These are phyloP conservation scores for Vicia faba DNA, from an alignment of 306 rosid species.

Conservation along the genomic window DNA sequence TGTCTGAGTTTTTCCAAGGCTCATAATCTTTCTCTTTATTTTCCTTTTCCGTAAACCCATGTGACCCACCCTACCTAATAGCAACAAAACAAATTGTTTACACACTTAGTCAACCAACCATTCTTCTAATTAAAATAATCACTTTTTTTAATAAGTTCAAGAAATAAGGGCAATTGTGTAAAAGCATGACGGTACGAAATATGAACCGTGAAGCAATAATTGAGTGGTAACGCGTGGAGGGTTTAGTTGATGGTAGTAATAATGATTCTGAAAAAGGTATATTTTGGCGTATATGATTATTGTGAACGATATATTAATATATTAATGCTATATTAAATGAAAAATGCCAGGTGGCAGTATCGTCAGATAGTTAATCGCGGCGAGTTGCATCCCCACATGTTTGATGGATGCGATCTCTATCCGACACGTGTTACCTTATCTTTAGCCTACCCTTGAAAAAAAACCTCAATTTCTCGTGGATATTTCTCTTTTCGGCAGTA, in stretches of 20 bases:
- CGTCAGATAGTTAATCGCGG: slow-evolving; percentile 17
- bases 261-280: slow-evolving; percentile 43
- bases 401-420: not conserved
- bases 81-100: not conserved
- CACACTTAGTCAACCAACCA: not conserved
- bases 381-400: slow-evolving; percentile 7
- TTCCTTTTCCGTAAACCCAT: slow-evolving; percentile 40
- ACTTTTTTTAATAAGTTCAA: no score
- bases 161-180: slow-evolving; percentile 15
- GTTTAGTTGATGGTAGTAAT: not conserved
- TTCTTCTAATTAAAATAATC: not conserved
- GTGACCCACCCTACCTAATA: slow-evolving; percentile 45
- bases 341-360: slow-evolving; percentile 30
- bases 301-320: not conserved
- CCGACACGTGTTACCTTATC: slow-evolving; percentile 39
- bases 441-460: not conserved
- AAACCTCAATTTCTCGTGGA: not conserved
- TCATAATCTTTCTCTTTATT: not conserved
- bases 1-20: slow-evolving; percentile 1
- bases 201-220: no score
- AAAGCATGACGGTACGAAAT: not conserved
- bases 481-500: not conserved
- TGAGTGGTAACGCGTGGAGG: slow-evolving; percentile 35
- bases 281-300: slow-evolving; percentile 57
- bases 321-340: not conserved